Base-by-base conservation (phyloP, 139 green algal genomes). In the Chlorella sp. region DNA sequence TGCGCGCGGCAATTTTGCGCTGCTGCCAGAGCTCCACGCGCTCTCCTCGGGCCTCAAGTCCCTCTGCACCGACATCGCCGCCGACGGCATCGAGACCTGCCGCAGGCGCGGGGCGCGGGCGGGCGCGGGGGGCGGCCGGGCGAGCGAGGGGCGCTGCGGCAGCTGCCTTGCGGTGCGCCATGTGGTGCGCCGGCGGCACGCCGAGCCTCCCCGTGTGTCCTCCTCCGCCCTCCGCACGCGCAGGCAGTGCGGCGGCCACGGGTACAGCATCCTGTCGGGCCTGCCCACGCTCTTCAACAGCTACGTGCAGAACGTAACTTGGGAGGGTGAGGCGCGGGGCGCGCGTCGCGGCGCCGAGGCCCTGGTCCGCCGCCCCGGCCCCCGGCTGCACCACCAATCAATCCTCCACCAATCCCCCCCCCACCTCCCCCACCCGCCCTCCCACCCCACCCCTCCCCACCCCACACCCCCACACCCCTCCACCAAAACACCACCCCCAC, bases 221-320 rank as follows among this genome's bases (percentile, higher is more conserved):
- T n/a, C n/a, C n/a, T n/a, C n/a, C n/a, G n/a, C n/a, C n/a, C n/a
- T n/a, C n/a, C n/a, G n/a, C n/a, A n/a, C n/a, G n/a, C 79, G 94
- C 12, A 82, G 90, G 58, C 84, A 75, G 2, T 98, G 94, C 79
- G 95, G 95, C 7, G 95, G 95, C 3, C 92, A 99, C 73, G 95
- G 95, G 63, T 98, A 93, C 93, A 91, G 83, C 74, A 65, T 87
- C 51, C 85, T 94, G 61, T 92, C 82, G 5, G 94, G 92, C 8
- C 88, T 98, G 74, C 94, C 94, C 31, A 87, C 83, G 35, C 79
- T 97, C 43, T 91, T 93, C 70, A 71, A 77, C 31, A 89, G 68
- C 48, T 98, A 98, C 69, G 93, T 97, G 43, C 90, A 95, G 86
- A n/a, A n/a, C n/a, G n/a, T n/a, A n/a, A n/a, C n/a, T n/a, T n/a